Base-by-base conservation (phyloP, 139 green algal species). In the Auxenochlorella pyrenoidosa region DNA sequence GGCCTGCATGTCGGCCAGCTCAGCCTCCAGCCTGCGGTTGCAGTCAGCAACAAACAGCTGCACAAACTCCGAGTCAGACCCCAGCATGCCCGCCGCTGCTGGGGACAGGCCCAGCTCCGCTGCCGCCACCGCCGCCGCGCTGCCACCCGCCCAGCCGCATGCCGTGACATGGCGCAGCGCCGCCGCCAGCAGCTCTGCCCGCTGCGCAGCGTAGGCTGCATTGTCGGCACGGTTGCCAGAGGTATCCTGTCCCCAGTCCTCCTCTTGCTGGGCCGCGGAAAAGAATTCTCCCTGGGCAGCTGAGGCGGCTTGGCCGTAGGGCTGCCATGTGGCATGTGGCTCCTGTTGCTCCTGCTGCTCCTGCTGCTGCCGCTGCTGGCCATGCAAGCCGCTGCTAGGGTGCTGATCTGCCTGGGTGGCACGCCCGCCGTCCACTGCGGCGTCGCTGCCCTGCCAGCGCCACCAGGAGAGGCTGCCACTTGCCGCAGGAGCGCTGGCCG, bases 81-180 rank as follows among this genome's bases (percentile, higher is more conserved):
- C 44, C 22, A 96, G 79, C n/a, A 94, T 76, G 5, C 90, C 93
- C 8, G 75, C 72, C 2, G 88, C 75, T 13, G 92, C 90, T 28
- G 94, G 94, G 0, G 94, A 97, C 21, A 96, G 82, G 30, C 83
- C 73, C 68, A 96, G 66, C 41, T 96, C 90, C 0, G 72, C 71
- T 32, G 94, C 93, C n/a, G 90, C 94, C 28, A 79, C 81, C 5
- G 80, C 80, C 10, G 79, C 79, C 87, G 65, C 19, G 92, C 66
- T 16, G 89, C 89, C 28, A 87, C 84, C 13, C 36, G 43, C 2
- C 94, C 94, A 96, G 13, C 94, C 94, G 16, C 82, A 79, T 43
- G 88, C 44, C 3, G 75, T 84, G n/a, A 89, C 65, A 59, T 86
- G 80, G 30, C 59, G 47, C 71, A 89, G 71, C 18, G 54, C 70